A percentile compares a stretch with the other conserved stretches of the same genome.
Evolutionary conservation across 768 basidiomycete genomes (phyloP).

Genomic region (Wakefieldia striispora): DNA sequence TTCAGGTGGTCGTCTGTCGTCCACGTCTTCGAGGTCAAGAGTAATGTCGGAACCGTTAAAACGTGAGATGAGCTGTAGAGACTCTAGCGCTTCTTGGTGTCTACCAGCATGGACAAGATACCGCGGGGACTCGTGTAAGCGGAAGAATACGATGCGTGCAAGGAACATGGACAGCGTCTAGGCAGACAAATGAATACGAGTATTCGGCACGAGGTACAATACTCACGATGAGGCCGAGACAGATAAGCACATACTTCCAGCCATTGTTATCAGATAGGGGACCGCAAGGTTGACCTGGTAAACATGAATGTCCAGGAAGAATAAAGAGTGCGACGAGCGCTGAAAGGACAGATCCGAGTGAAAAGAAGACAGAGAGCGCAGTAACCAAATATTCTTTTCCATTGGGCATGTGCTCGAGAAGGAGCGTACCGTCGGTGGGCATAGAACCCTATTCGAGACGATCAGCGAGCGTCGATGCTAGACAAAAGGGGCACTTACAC

Average conservation of each 20-base stretch:
- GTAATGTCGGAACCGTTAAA: conserved; percentile 78
- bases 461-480: neutral
- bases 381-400: conserved; percentile 92
- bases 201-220: neutral
- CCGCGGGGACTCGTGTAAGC: conserved; percentile 90
- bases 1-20: conserved; percentile 36
- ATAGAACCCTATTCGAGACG: conserved; percentile 70
- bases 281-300: conserved; percentile 54
- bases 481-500: conserved; percentile 53
- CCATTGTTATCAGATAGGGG: conserved; percentile 71
- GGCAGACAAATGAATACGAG: conserved; percentile 2
- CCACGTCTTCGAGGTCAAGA: conserved; percentile 71
- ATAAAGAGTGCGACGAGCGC: conserved; percentile 78
- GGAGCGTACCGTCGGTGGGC: conserved; percentile 94
- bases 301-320: conserved; percentile 75
- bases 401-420: conserved; percentile 90
- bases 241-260: conserved; percentile 83
- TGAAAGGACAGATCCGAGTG: conserved; percentile 83
- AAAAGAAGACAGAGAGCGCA: conserved; percentile 93
- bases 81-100: conserved; percentile 78
- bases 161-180: conserved; percentile 91
- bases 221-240: conserved; percentile 81
- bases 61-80: conserved; percentile 77
- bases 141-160: conserved; percentile 85
- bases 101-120: conserved; percentile 90